A percentile compares a stretch with the other conserved stretches of the same genome.
phyloP scores from a whole-genome alignment of 2,329 filamentous ascomycete species.

The Fusarium subtropicale region DNA sequence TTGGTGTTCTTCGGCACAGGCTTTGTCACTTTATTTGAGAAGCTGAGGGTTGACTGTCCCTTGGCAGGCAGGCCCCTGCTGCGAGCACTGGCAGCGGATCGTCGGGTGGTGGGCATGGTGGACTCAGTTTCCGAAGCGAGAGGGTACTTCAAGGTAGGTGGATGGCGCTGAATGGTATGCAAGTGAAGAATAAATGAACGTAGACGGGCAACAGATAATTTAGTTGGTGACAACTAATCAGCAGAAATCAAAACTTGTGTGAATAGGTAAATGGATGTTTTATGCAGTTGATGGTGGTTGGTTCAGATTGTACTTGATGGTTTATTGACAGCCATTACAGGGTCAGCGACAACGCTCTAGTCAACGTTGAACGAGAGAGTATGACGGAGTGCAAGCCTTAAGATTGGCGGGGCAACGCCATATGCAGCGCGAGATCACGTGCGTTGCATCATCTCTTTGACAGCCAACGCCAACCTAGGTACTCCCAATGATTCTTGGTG shows the following conservation, averaged over 20 bases:
- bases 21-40: conserved; percentile 69
- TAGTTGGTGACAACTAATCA: background rate
- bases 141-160: conserved; percentile 4
- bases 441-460: conserved; percentile 40
- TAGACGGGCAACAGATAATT: background rate
- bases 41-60: conserved; percentile 65
- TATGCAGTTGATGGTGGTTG: conserved; percentile 15
- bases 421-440: conserved; percentile 63
- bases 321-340: conserved; percentile 10
- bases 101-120: conserved; percentile 63
- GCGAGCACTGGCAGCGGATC: conserved; percentile 57
- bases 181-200: conserved; percentile 4
- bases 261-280: background rate
- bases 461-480: background rate
- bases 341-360: conserved; percentile 22
- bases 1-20: conserved; percentile 61
- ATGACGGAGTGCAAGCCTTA: conserved; percentile 43
- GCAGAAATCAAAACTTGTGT: background rate
- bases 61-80: conserved; percentile 54
- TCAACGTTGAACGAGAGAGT: background rate
- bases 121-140: conserved; percentile 9
- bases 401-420: conserved; percentile 67
- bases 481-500: background rate
- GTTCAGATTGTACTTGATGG: background rate
- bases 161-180: conserved; percentile 8